Conservation (phyloP, 441 rosid genomes). For the Pelargonium fulgidum region DNA sequence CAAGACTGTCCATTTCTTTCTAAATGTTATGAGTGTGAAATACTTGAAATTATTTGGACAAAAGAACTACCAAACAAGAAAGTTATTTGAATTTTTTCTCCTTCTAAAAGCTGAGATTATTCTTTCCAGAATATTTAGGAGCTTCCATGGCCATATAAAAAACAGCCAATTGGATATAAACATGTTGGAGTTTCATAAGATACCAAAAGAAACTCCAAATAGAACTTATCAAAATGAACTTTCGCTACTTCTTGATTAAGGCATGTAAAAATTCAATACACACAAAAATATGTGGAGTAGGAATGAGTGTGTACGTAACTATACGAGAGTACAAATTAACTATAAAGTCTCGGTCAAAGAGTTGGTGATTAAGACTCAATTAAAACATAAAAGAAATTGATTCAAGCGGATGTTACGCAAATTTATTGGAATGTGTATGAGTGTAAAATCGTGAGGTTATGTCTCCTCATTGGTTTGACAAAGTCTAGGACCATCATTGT, state of each 20-base stretch:
- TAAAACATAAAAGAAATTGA: no score
- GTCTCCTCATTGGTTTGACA: background rate
- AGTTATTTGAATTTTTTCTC: background rate
- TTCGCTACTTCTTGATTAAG: background rate
- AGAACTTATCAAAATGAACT: slow-evolving; percentile 2
- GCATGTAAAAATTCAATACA: background rate
- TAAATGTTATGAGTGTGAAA: slow-evolving; percentile 11
- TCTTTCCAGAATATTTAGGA: background rate
- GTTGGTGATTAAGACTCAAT: background rate
- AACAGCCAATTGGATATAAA: background rate
- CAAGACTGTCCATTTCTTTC: slow-evolving; percentile 29
- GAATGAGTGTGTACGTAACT: background rate
- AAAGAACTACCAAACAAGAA: background rate
- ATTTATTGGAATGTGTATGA: no score
- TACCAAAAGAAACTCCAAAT: background rate
- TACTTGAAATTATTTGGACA: background rate
- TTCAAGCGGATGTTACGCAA: no score
- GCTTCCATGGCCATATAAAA: background rate
- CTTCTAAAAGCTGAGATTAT: background rate
- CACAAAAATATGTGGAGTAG: background rate
- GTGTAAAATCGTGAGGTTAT: background rate
- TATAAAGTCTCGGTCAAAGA: no score
- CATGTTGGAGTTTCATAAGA: background rate
- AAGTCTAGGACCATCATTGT: no score
- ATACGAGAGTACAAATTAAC: no score